These are phyloP conservation scores for Ophiosphaerella herpotricha DNA, from an alignment of 2,329 filamentous ascomycete genomes.

Conservation along the genomic window DNA sequence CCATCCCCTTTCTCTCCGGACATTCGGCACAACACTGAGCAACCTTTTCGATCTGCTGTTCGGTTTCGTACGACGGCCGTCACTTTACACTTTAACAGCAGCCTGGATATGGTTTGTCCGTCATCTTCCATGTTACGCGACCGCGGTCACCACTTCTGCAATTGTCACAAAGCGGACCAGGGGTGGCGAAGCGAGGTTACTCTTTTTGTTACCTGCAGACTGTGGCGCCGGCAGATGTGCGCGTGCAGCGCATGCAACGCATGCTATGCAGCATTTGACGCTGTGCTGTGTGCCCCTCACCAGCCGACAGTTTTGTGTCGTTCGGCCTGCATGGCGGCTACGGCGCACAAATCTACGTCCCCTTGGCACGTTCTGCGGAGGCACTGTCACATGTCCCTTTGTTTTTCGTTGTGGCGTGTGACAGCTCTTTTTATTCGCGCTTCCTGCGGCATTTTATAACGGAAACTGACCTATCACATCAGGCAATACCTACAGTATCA, in stretches of 20 bases:
- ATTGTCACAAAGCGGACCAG: constrained; percentile 21
- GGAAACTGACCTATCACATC: constrained; percentile 6
- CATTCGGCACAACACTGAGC: neutral
- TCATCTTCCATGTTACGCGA: constrained; percentile 13
- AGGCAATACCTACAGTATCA: constrained; percentile 95
- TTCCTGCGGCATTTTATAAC: neutral
- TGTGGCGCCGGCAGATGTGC: constrained; percentile 22
- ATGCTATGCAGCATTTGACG: constrained; percentile 25
- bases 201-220: constrained; percentile 20
- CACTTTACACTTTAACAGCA: constrained; percentile 31
- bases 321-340: constrained; percentile 19
- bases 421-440: neutral
- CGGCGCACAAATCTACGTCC: constrained; percentile 16
- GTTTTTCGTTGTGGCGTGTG: constrained; percentile 1
- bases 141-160: constrained; percentile 6
- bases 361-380: neutral
- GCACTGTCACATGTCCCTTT: neutral
- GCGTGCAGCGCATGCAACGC: too few species aligned
- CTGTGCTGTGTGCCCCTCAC: constrained; percentile 9
- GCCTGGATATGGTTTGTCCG: constrained; percentile 21
- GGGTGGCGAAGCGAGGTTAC: constrained; percentile 20
- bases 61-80: constrained; percentile 34
- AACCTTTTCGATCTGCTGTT: neutral
- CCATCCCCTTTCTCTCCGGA: neutral
- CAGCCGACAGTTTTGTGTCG: constrained; percentile 14